A percentile compares a stretch with the other conserved stretches of the same genome.
These are phyloP conservation scores for Aspergillus felis DNA, from an alignment of 2,329 filamentous ascomycete species.

Conservation along the genomic window DNA sequence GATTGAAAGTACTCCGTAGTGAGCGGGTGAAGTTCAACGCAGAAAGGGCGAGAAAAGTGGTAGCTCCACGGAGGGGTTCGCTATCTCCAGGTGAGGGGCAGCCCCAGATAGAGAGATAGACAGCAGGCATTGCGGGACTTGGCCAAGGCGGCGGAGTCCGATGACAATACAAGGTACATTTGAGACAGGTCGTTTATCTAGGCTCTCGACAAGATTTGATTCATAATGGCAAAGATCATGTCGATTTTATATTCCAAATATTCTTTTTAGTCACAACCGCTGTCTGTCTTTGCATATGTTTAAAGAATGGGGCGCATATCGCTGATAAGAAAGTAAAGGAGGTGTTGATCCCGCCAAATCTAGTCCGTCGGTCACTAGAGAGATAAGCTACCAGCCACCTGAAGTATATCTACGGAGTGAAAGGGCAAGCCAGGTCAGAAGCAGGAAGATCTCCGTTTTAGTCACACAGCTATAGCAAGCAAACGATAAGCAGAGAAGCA, in stretches of 20 bases:
- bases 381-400: background rate
- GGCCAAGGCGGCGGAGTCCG: background rate
- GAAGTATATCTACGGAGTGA: background rate
- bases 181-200: no score
- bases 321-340: no score
- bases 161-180: no score
- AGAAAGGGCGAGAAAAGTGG: background rate
- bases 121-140: background rate
- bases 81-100: background rate
- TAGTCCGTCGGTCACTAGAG: background rate
- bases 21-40: background rate
- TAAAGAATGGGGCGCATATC: background rate
- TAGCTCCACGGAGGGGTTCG: background rate
- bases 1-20: background rate
- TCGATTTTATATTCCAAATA: background rate
- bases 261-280: background rate
- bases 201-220: background rate
- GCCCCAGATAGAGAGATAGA: background rate
- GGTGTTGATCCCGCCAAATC: background rate
- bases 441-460: background rate
- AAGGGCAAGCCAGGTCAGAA: background rate
- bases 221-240: background rate
- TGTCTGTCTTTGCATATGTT: background rate
- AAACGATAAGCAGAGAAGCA: conserved; percentile 15
- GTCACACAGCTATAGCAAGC: background rate